Percentiles rank a stretch among this genome's conserved stretches.
Conservation (phyloP, 495 filamentous ascomycete genomes). For the Coniosporium apollinis region DNA sequence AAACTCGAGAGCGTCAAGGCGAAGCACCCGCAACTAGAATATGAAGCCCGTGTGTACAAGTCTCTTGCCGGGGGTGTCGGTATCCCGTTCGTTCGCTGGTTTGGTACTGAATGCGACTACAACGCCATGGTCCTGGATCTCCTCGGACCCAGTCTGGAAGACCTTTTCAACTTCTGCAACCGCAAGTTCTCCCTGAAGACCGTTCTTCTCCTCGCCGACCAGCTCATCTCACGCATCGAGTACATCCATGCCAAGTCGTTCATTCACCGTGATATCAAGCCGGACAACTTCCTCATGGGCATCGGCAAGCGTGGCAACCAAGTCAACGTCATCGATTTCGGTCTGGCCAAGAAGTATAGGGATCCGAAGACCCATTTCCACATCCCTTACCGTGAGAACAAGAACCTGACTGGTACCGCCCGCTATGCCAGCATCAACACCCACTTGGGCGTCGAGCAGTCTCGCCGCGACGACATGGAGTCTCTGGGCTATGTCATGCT, state of each 20-base stretch:
- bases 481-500: slow-evolving; percentile 99
- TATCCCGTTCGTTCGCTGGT: slow-evolving; percentile 99
- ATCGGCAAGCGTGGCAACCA: slow-evolving; percentile 99
- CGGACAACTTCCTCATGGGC: slow-evolving; percentile 99
- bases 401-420: slow-evolving; percentile 98
- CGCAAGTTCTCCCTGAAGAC: slow-evolving; percentile 99
- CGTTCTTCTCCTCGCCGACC: slow-evolving; percentile 92
- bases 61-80: slow-evolving; percentile 95
- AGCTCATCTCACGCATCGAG: slow-evolving; percentile 98
- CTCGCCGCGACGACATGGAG: slow-evolving; percentile 98
- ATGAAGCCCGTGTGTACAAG: slow-evolving; percentile 99
- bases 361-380: slow-evolving; percentile 99
- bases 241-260: slow-evolving; percentile 99
- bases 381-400: slow-evolving; percentile 99
- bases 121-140: slow-evolving; percentile 99
- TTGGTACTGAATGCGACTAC: slow-evolving; percentile 99
- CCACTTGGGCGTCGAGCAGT: slow-evolving; percentile 96
- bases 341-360: slow-evolving; percentile 98
- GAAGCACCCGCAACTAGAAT: slow-evolving; percentile 98
- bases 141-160: slow-evolving; percentile 91
- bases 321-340: slow-evolving; percentile 99
- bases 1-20: slow-evolving; percentile 99
- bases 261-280: slow-evolving; percentile 99
- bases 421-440: slow-evolving; percentile 99
- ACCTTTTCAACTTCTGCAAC: slow-evolving; percentile 99